phyloP scores from a whole-genome alignment of 257 asterid genomes.

The Solanum stenotomum region DNA sequence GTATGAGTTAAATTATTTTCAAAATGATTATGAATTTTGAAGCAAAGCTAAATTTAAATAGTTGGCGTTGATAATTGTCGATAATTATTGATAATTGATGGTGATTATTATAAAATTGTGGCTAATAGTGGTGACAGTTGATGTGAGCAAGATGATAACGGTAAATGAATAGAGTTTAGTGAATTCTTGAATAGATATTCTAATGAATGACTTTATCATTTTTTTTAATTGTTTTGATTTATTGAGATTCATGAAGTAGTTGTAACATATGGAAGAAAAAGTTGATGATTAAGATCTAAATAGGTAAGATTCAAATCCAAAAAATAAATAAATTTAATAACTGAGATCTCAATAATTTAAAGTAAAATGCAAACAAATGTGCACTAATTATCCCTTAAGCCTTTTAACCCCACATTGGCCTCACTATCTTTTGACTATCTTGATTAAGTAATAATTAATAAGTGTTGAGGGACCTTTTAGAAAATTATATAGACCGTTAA shows the following conservation, averaged over 20 bases:
- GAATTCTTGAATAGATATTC: neutral
- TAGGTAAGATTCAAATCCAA: neutral
- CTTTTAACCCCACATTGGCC: neutral
- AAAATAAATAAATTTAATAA: too few relatives aligned
- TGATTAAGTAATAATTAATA: neutral
- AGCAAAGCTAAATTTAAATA: too few relatives aligned
- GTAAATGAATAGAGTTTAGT: neutral
- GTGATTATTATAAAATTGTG: neutral
- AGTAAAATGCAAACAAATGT: neutral
- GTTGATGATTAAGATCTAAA: neutral
- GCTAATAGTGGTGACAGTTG: accelerated
- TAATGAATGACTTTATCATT: neutral
- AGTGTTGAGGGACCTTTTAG: neutral
- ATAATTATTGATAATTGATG: neutral
- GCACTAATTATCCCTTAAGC: neutral
- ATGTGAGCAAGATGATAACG: neutral
- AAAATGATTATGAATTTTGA: too few relatives aligned
- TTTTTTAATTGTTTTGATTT: neutral
- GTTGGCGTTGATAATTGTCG: accelerated
- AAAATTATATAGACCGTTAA: neutral
- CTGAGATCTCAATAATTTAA: too few relatives aligned
- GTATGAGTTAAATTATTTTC: neutral
- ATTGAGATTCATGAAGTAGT: neutral
- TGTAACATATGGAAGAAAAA: neutral
- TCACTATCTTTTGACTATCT: neutral